Base-by-base conservation (phyloP, 768 basidiomycete genomes). In the Kondoa subrosea region DNA sequence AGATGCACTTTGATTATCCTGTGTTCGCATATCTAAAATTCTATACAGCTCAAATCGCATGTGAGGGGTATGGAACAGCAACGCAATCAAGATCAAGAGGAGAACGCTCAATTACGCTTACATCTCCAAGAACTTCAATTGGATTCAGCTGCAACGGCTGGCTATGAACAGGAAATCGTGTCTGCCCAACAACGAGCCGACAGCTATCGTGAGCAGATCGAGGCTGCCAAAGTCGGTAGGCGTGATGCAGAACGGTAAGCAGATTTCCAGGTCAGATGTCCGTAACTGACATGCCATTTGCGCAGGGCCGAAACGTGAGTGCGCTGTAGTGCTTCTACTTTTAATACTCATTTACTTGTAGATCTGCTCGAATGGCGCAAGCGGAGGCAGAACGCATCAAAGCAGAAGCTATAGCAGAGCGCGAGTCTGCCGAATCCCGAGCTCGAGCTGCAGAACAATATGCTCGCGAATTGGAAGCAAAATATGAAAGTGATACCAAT, bases 351-450 rank as follows among this genome's bases (percentile, higher is more conserved):
- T 63, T 33, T 33, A 32, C 16, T 27, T 33, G 12, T 17, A 63
- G 61, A 63, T 63, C 61, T 27, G 16, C 61, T n/a, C 16, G 61
- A 17, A 63, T 63, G 61, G 61, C n/a, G 8, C 61, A 63, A 63
- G 61, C 61, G 12, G 61, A 63, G 61, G 29, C 33, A 33, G 61
- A 63, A 33, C 61, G 61, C 16, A 32, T 63, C 61, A 63, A 63
- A 32, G 33, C 27, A 27, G 61, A 63, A 32, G 61, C 30, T n/a
- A 63, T 63, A 12, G 27, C 16, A 27, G 61, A 63, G 12, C 61
- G 61, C 3, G 61, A 63, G n/a, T 27, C 61, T 8, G 61, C 61
- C 16, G 61, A 63, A 32, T 21, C 61, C n/a, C 61, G 61, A 29
- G 61, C 61, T 8, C 16, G 61, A 27, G 61, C 61, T 8, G 61